These are phyloP conservation scores for Volvariella volvacea DNA, from an alignment of 1,284 basidiomycete genomes.

Conservation along the genomic window DNA sequence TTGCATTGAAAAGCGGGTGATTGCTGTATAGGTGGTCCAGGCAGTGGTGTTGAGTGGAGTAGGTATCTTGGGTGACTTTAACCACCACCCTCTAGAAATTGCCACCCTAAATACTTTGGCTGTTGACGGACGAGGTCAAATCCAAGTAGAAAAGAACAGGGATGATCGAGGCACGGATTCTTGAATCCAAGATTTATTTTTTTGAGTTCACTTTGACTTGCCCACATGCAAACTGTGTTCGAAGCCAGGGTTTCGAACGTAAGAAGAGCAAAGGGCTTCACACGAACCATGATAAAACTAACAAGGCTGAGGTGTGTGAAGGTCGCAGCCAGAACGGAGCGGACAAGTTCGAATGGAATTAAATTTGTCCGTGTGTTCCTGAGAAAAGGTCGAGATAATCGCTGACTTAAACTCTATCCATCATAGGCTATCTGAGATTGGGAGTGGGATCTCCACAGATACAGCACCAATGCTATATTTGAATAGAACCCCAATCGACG, in stretches of 20 bases:
- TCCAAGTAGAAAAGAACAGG: conserved; percentile 18
- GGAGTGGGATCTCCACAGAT: conserved; percentile 23
- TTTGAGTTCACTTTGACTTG: conserved; percentile 35
- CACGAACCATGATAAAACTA: conserved; percentile 14
- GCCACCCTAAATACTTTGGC: conserved; percentile 14
- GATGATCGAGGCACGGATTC: conserved; percentile 30
- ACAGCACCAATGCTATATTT: conserved; percentile 20
- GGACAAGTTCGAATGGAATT: conserved; percentile 24
- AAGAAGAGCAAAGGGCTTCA: conserved; percentile 25
- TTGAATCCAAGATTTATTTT: conserved; percentile 30
- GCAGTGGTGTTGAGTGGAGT: too few species aligned
- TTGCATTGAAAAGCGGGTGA: conserved; percentile 38
- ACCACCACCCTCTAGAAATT: background rate
- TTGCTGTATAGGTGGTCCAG: too few species aligned
- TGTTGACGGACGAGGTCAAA: background rate
- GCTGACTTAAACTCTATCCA: conserved; percentile 26
- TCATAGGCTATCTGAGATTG: conserved; percentile 31
- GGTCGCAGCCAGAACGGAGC: conserved; percentile 34
- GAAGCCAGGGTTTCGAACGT: conserved; percentile 34
- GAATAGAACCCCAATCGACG: conserved; percentile 18
- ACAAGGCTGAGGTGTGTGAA: too few species aligned
- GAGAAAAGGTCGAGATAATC: conserved; percentile 24
- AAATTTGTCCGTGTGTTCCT: conserved; percentile 25
- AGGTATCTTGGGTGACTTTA: conserved; percentile 12
- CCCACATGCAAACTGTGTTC: conserved; percentile 27